Evolutionary conservation across 83 land plant species (phyloP), one percentile per base, ranked within the genome.

Genomic region (Picea abies): DNA sequence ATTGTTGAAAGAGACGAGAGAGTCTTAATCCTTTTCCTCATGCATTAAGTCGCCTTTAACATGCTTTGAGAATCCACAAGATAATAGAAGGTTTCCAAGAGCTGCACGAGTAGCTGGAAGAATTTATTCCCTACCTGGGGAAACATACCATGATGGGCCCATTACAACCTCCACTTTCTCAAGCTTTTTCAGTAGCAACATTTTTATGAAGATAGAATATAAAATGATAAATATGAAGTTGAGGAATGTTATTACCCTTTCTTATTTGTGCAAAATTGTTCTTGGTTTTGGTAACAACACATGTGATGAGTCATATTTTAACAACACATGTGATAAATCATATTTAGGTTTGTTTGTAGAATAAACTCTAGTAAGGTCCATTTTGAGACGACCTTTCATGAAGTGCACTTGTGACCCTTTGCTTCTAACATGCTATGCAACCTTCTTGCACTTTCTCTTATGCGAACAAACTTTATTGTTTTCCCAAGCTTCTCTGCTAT

Each of bases 401-500:
- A 85, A 26, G 96, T 93, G 63, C 97, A 96, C 82, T 86, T 90
- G 84, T 91, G 93, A 52, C 99, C 99, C 79, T 84, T 85, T 16
- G 84, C 82, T 25, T 80, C 86, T 70, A 96, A 85, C 35, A 70
- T 75, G 52, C 90, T 83, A 56, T 94, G 95, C 60, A 96, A 83
- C 84, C 85, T 81, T 19, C 82, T 81, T 2, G 93, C 95, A 88
- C 99, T 37, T 37, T 37, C 39, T 37, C 39, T 37, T 37, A 37
- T 37, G 39, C 39, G 39, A 37, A 37, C 39, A 89, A 97, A 97
- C 60, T 95, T 95, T 26, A 95, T 97, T 14, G 96, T 92, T 71
- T 97, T 98, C 32, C 98, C 99, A 63, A 95, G 80, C 64, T 92
- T 93, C 70, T 95, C 90, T 32, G 94, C 99, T 39, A 92, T 76